A percentile compares a stretch with the other conserved stretches of the same genome.
Evolutionary conservation across 1,139 yeast genomes (phyloP).

Genomic region (Yamadazyma mexicana): DNA sequence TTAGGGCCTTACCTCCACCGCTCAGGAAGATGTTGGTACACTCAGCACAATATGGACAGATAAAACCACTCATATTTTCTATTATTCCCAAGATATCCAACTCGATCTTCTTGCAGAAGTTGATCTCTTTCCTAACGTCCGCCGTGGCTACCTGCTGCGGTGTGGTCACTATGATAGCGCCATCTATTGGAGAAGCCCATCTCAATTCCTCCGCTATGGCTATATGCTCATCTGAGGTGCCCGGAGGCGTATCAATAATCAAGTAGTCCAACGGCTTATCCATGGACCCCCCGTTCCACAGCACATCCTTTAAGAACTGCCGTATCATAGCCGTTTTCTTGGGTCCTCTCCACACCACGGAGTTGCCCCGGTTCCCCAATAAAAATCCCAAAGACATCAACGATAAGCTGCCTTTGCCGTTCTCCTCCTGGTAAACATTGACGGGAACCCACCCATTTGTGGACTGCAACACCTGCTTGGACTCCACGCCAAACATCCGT

Average conservation of each 20-base stretch:
- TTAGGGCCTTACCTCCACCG: constrained; percentile 86
- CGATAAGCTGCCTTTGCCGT: constrained; percentile 41
- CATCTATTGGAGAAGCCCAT: constrained; percentile 48
- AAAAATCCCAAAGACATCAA: constrained; percentile 93
- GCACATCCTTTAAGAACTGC: constrained; percentile 86
- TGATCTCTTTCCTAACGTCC: constrained; percentile 50
- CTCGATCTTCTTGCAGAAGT: constrained; percentile 47
- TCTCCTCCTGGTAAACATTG: constrained; percentile 27
- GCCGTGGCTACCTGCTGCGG: constrained; percentile 59
- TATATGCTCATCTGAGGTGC: constrained; percentile 97
- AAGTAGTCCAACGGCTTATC: constrained; percentile 64
- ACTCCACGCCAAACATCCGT: constrained; percentile 91
- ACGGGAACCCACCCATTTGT: constrained; percentile 94
- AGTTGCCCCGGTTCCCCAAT: constrained; percentile 76
- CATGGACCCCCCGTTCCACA: constrained; percentile 67
- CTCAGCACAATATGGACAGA: constrained; percentile 79
- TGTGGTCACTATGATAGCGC: constrained; percentile 50
- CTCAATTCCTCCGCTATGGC: constrained; percentile 91
- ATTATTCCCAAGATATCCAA: constrained; percentile 43
- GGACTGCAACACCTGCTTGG: constrained; percentile 76
- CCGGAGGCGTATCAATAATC: constrained; percentile 96
- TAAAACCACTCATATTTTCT: constrained; percentile 52
- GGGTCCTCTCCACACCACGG: constrained; percentile 99
- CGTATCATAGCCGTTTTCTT: constrained; percentile 97
- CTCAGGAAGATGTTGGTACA: constrained; percentile 87